phyloP scores from a whole-genome alignment of 306 rosid genomes.

The Malus domestica region ASM211411v1 NC_041791.1:25189501-25190000 shows the following conservation, averaged over 20 bases:
- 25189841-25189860: neutral
- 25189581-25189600: slow-evolving; percentile 34
- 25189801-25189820: neutral
- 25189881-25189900: neutral
- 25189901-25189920: neutral
- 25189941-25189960: neutral
- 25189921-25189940: neutral
- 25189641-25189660: slow-evolving; percentile 73
- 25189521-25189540: no score
- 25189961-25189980: neutral
- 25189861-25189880: neutral
- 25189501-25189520: neutral
- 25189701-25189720: neutral
- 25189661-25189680: slow-evolving; percentile 84
- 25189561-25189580: neutral
- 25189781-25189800: neutral
- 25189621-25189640: slow-evolving; percentile 81
- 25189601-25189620: slow-evolving; percentile 98
- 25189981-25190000: neutral
- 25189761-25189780: neutral
- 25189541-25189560: no score
- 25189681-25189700: slow-evolving; percentile 20
- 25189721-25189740: neutral
- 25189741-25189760: neutral
- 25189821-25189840: neutral